Evolutionary conservation across 2,329 filamentous ascomycete genomes (phyloP).

Genomic region (Aspergillus sp.): DNA sequence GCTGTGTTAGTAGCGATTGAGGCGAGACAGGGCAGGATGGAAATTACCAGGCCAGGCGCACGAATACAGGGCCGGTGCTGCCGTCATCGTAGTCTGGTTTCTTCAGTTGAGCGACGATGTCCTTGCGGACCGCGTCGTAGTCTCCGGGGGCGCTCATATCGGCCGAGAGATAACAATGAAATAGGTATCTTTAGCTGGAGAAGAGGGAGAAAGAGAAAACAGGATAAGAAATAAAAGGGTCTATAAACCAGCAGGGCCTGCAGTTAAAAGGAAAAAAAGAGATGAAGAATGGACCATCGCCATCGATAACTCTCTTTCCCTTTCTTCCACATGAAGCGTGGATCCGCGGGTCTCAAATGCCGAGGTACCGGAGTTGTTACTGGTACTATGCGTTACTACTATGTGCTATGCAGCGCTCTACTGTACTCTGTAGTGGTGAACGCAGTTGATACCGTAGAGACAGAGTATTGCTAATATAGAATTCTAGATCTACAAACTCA

Average conservation of each 20-base stretch:
- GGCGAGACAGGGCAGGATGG: neutral
- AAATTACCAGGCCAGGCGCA: constrained; percentile 55
- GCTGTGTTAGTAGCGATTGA: neutral
- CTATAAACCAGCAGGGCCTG: neutral
- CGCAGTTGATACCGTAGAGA: no score
- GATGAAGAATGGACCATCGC: constrained; percentile 2
- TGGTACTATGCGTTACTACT: neutral
- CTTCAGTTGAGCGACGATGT: constrained; percentile 48
- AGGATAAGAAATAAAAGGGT: constrained; percentile 1
- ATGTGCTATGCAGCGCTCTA: neutral
- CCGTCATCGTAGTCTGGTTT: constrained; percentile 61
- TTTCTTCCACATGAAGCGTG: constrained; percentile 27
- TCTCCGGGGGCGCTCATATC: constrained; percentile 33
- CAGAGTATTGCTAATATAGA: no score
- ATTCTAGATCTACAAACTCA: no score
- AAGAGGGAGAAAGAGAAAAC: neutral
- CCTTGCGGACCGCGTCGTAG: constrained; percentile 47
- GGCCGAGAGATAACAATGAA: constrained; percentile 14
- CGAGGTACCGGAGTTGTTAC: constrained; percentile 15
- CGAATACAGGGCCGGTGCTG: constrained; percentile 56
- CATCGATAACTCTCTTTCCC: constrained; percentile 3
- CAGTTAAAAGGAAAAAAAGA: constrained; percentile 5
- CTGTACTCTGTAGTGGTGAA: no score
- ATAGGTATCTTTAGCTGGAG: constrained; percentile 3
- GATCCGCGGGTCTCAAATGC: constrained; percentile 26